Evolutionary conservation across 768 basidiomycete species (phyloP).

Genomic region (Gautieria morchelliformis): DNA sequence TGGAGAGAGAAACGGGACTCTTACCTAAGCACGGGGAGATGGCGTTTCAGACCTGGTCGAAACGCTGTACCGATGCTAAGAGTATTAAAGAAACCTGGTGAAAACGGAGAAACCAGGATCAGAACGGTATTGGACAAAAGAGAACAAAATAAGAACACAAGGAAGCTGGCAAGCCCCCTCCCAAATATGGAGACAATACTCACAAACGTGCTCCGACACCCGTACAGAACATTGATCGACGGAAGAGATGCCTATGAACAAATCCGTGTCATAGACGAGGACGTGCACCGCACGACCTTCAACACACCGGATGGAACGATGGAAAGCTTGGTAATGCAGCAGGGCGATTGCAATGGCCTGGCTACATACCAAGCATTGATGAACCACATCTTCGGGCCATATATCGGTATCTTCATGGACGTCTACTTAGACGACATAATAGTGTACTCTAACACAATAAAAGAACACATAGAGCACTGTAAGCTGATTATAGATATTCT

Average conservation of each 20-base stretch:
- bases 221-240: constrained; percentile 19
- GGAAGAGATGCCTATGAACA: constrained; percentile 26
- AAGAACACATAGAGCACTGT: constrained; percentile 23
- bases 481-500: constrained; percentile 25
- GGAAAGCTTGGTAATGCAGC: constrained; percentile 30
- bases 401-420: constrained; percentile 24
- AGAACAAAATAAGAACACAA: constrained; percentile 24
- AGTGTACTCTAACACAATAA: constrained; percentile 21
- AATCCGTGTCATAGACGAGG: constrained; percentile 18
- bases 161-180: constrained; percentile 18
- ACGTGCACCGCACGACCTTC: constrained; percentile 20
- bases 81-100: constrained; percentile 17
- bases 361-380: constrained; percentile 36
- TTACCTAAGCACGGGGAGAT: constrained; percentile 22
- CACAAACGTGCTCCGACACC: constrained; percentile 12
- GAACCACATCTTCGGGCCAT: constrained; percentile 28
- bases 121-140: constrained; percentile 19
- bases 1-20: constrained; percentile 23
- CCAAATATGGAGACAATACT: constrained; percentile 22
- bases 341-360: constrained; percentile 22
- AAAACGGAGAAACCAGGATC: constrained; percentile 12
- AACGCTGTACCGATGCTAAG: constrained; percentile 27
- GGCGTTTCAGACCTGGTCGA: constrained; percentile 18
- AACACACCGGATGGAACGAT: constrained; percentile 35
- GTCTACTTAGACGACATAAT: constrained; percentile 28